phyloP scores from a whole-genome alignment of 106 monocot genomes.

The Iris macrosiphon region DNA sequence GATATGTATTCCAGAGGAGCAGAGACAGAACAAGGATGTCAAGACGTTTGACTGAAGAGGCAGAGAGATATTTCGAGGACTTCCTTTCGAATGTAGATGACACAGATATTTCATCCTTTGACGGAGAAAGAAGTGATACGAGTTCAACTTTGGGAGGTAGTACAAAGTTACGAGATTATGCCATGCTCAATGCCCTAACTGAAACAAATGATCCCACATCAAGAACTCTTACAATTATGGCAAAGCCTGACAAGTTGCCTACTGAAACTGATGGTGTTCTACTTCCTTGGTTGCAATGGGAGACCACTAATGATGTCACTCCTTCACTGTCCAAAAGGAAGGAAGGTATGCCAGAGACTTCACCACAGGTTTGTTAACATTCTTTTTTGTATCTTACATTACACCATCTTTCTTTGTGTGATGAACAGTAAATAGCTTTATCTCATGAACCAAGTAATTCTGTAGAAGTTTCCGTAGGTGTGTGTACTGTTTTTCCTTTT shows the following conservation, averaged over 20 bases:
- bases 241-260: slow-evolving; percentile 23
- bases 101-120: slow-evolving; percentile 94
- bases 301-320: slow-evolving; percentile 46
- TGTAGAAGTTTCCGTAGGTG: no score
- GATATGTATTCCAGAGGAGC: slow-evolving; percentile 39
- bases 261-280: slow-evolving; percentile 63
- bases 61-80: slow-evolving; percentile 86
- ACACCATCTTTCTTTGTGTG: no score
- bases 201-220: no score
- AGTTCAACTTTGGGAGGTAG: slow-evolving; percentile 53
- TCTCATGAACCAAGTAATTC: no score
- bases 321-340: slow-evolving; percentile 44
- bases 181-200: slow-evolving; percentile 1
- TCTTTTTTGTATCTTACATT: no score
- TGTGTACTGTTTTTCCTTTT: no score
- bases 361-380: slow-evolving; percentile 7
- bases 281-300: slow-evolving; percentile 98
- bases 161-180: slow-evolving; percentile 14
- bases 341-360: background rate
- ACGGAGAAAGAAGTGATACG: slow-evolving; percentile 89
- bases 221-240: slow-evolving; percentile 22
- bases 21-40: slow-evolving; percentile 65
- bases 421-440: no score
- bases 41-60: slow-evolving; percentile 75
- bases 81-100: slow-evolving; percentile 96